Percentiles rank a stretch among this genome's conserved stretches.
These are phyloP conservation scores for Elsinoe arachidis DNA, from an alignment of 2,329 filamentous ascomycete species.

Conservation along the genomic window DNA sequence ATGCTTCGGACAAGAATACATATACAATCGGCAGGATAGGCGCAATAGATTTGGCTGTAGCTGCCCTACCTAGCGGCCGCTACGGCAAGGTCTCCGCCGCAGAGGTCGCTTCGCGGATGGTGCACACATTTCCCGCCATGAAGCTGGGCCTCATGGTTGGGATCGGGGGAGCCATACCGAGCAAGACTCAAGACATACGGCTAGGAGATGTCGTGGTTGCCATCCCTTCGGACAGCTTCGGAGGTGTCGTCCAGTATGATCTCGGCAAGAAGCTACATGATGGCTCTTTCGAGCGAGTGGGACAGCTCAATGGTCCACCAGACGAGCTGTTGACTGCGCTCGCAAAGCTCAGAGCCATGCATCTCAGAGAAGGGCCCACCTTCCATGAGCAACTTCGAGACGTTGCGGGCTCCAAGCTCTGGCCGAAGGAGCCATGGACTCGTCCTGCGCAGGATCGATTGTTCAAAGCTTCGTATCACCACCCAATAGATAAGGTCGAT, in stretches of 20 bases:
- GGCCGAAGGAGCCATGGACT: not conserved
- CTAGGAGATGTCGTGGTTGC: constrained; percentile 24
- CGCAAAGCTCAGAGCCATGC: not conserved
- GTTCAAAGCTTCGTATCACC: not conserved
- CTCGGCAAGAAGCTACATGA: constrained; percentile 17
- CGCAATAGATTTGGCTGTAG: constrained; percentile 17
- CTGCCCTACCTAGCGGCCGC: constrained; percentile 16
- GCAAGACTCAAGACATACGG: constrained; percentile 17
- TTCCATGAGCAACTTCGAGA: not conserved
- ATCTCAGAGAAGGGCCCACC: not conserved
- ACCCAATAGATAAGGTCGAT: not conserved
- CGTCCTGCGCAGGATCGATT: not conserved
- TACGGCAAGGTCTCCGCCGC: constrained; percentile 17
- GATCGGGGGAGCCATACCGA: constrained; percentile 20
- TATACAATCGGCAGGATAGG: constrained; percentile 17
- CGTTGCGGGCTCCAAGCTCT: not conserved
- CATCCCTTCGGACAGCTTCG: constrained; percentile 15
- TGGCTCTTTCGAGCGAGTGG: constrained; percentile 13
- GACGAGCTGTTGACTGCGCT: constrained; percentile 20
- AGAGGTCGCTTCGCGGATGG: constrained; percentile 16
- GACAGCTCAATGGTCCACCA: constrained; percentile 19
- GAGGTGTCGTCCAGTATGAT: constrained; percentile 24
- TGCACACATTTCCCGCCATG: constrained; percentile 12
- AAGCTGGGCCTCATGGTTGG: constrained; percentile 20
- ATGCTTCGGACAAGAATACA: constrained; percentile 13